Evolutionary conservation across 345 rosid species (phyloP).

Genomic region (Raphanus sativus): DNA sequence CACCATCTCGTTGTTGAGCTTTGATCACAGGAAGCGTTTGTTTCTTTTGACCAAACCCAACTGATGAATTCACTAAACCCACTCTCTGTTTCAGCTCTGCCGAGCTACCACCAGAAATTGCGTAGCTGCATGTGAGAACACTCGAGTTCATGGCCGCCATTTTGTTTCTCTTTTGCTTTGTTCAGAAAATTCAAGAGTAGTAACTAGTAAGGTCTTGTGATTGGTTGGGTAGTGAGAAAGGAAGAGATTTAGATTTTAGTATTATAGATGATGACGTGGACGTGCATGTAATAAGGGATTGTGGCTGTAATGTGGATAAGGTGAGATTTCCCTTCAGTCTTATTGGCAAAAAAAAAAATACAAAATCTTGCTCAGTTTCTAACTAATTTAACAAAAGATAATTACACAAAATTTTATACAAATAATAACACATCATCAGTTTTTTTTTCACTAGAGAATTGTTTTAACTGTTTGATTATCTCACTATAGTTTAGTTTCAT

Average conservation of each 20-base stretch:
- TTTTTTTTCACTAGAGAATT: too few relatives aligned
- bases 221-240: conserved; percentile 31
- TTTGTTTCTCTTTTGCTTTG: background rate
- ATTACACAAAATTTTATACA: too few relatives aligned
- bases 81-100: conserved; percentile 63
- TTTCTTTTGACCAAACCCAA: conserved; percentile 42
- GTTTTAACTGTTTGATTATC: too few relatives aligned
- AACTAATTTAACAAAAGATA: too few relatives aligned
- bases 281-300: conserved; percentile 43
- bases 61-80: conserved; percentile 41
- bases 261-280: conserved; percentile 31
- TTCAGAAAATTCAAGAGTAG: background rate
- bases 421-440: too few relatives aligned
- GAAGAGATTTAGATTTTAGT: conserved; percentile 41
- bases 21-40: conserved; percentile 63
- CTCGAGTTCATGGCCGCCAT: conserved; percentile 89
- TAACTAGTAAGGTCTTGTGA: background rate
- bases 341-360: conserved; percentile 30
- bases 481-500: too few relatives aligned
- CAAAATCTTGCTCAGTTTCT: too few relatives aligned
- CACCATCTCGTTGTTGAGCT: conserved; percentile 43
- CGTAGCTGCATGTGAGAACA: conserved; percentile 80
- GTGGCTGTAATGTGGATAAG: conserved; percentile 95
- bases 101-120: conserved; percentile 60
- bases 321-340: conserved; percentile 80